Base-by-base conservation (phyloP, 345 rosid species). In the Rhizophora mangle region DNA sequence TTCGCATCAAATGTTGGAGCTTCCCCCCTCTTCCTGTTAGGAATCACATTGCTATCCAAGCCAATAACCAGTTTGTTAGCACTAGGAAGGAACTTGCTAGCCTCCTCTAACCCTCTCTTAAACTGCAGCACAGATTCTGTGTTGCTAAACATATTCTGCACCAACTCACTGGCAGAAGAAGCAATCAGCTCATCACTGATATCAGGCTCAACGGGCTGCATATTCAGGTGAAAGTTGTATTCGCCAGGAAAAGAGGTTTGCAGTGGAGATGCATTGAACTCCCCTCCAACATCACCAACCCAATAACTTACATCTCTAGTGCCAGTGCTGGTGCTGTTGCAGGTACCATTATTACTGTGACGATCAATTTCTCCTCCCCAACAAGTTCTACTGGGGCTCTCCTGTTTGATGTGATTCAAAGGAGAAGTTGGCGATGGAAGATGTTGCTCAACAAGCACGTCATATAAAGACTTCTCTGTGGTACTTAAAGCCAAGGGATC, bases 91-190 rank as follows among this genome's bases (percentile, higher is more conserved):
- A 93, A 89, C 84, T 84, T 93, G 57, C 86, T 85, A 64, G 97
- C 97, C 83, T 91, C 98, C 77, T 88, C 97, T 67, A 90, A 2
- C 8, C 98, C 98, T 80, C 66, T 93, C 65, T 81, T 82, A 71
- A 89, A 91, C 74, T 85, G 97, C 82, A 85, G 54, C 30, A 83
- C 66, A n/a, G 91, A 88, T 6, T 91, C 89, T 6, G 62, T 49
- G 52, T 85, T 79, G 51, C 79, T 84, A 70, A 89, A 86, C 71
- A 87, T 85, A 71, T 80, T 85, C 72, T 71, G 82, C 72, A 72
- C 86, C 72, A 86, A 37, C 39, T 78, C 65, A 37, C 55, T 66
- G 6, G 77, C 71, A 67, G 87, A 72, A 51, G 85, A 66, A 60
- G 74, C 74, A 65, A 76, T 52, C 60, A 67, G 24, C 31, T 75